Base-by-base conservation (phyloP, 768 basidiomycete genomes). In the Tulasnella sp. region DNA sequence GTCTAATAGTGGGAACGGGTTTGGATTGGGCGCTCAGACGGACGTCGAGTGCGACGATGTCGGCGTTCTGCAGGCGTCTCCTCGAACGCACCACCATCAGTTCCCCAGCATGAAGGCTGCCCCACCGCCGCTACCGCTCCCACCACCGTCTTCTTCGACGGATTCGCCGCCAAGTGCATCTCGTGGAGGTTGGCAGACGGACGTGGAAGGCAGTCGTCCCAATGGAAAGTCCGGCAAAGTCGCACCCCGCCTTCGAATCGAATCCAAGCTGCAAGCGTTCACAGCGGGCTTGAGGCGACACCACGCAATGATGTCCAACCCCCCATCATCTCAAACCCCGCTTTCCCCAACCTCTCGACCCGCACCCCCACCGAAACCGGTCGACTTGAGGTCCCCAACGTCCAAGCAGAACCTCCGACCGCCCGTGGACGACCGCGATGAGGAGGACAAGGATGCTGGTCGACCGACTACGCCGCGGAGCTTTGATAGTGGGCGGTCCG, bases 201-300 rank as follows among this genome's bases (percentile, higher is more conserved):
- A 72, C 40, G 71, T 72, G 3, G 40, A 72, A 29, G 58, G 58
- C 31, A 64, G 15, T 3, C 9, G 7, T 8, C 17, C 42, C 9
- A 42, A 42, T 17, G 29, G 29, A 9, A 64, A 64, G 12, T 64
- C 69, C 7, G 72, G 72, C 72, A 73, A 73, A 37, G 72, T 52
- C 25, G 37, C 52, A 45, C 73, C 73, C 7, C 73, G 73, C 58
- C 37, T 52, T 5, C 58, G 45, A n/a, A 75, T 75, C 64, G 54
- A 75, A n/a, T 75, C 75, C 75, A 76, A 49, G 67, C 17, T 76
- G 17, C 75, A 76, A 9, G 75, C 75, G 31, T 76, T 76, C 67
- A 69, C 75, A 25, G 36, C 67, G 22, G 67, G 67, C 5, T 34
- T 76, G 40, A 64, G 64, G 29, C 70, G 45, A 42, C 58, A 76